phyloP scores from a whole-genome alignment of 441 rosid species.

The Erodium trifolium region DNA sequence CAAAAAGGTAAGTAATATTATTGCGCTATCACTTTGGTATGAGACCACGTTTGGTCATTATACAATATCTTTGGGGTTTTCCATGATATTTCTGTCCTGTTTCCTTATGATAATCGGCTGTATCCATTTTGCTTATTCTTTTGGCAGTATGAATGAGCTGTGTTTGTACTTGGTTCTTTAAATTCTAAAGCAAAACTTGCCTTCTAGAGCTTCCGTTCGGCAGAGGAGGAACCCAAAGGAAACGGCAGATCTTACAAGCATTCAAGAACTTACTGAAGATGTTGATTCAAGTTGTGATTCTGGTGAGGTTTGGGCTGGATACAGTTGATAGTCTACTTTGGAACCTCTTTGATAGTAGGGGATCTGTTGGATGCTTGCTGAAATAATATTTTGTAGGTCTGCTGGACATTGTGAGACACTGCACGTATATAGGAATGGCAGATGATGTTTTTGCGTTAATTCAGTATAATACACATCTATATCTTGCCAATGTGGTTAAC shows the following conservation, averaged over 20 bases:
- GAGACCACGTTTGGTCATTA: not conserved
- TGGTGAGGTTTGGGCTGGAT: slow-evolving; percentile 32
- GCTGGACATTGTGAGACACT: slow-evolving; percentile 63
- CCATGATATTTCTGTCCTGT: not conserved
- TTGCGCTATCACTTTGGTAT: not conserved
- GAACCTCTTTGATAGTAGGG: slow-evolving; percentile 7
- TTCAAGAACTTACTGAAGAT: slow-evolving; percentile 66
- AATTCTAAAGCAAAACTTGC: not conserved
- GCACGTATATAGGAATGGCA: slow-evolving; percentile 95
- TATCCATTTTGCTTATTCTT: not conserved
- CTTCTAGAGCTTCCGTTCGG: slow-evolving; percentile 39
- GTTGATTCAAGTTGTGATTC: slow-evolving; percentile 59
- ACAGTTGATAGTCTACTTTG: slow-evolving; percentile 14
- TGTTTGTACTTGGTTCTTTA: not conserved
- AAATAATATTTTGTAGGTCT: slow-evolving; percentile 41
- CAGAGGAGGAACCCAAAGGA: slow-evolving; percentile 89
- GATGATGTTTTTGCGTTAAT: slow-evolving; percentile 81
- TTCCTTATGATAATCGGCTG: not conserved
- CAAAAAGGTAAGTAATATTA: not conserved
- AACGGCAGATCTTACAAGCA: slow-evolving; percentile 88
- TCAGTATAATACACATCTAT: slow-evolving; percentile 82
- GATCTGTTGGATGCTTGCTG: slow-evolving; percentile 12
- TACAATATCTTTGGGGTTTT: not conserved
- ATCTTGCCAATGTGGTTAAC: slow-evolving; percentile 81
- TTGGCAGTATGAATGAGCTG: not conserved